Conservation (phyloP, 108 stramenopile species). For the Bacterosira constricta region DNA sequence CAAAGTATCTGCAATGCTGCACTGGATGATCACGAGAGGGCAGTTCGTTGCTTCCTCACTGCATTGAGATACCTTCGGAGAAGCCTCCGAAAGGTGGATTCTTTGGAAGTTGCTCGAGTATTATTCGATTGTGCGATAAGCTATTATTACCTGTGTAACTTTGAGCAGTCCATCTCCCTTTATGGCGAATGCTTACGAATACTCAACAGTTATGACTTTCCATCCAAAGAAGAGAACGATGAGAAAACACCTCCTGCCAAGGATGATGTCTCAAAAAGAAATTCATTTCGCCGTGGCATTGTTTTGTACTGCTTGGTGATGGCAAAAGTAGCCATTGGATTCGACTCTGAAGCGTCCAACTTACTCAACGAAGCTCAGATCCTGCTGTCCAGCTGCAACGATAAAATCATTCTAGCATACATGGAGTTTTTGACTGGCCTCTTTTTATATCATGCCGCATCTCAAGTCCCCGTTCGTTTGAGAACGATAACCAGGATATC, state of each 20-base stretch:
- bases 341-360: slow-evolving; percentile 15
- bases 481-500: slow-evolving; percentile 21
- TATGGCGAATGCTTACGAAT: slow-evolving; percentile 46
- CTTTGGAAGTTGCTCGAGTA: slow-evolving; percentile 37
- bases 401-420: slow-evolving; percentile 36
- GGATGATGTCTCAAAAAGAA: neutral
- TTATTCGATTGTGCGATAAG: slow-evolving; percentile 49
- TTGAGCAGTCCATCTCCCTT: slow-evolving; percentile 38
- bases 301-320: slow-evolving; percentile 31
- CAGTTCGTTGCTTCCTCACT: slow-evolving; percentile 50
- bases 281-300: slow-evolving; percentile 25
- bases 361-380: slow-evolving; percentile 34
- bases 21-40: slow-evolving; percentile 50
- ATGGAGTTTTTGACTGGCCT: slow-evolving; percentile 33
- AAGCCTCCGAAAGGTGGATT: slow-evolving; percentile 34
- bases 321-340: slow-evolving; percentile 10
- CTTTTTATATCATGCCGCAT: slow-evolving; percentile 14
- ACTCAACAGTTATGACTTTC: slow-evolving; percentile 10
- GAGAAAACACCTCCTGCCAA: neutral
- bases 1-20: slow-evolving; percentile 42
- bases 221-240: neutral
- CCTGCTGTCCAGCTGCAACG: slow-evolving; percentile 21
- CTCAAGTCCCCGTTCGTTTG: slow-evolving; percentile 29
- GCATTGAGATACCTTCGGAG: slow-evolving; percentile 44
- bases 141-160: slow-evolving; percentile 53